Percentiles rank a stretch among this genome's conserved stretches.
Evolutionary conservation across 2,329 filamentous ascomycete genomes (phyloP).

Genomic region (Ceratocystis cubensis): DNA sequence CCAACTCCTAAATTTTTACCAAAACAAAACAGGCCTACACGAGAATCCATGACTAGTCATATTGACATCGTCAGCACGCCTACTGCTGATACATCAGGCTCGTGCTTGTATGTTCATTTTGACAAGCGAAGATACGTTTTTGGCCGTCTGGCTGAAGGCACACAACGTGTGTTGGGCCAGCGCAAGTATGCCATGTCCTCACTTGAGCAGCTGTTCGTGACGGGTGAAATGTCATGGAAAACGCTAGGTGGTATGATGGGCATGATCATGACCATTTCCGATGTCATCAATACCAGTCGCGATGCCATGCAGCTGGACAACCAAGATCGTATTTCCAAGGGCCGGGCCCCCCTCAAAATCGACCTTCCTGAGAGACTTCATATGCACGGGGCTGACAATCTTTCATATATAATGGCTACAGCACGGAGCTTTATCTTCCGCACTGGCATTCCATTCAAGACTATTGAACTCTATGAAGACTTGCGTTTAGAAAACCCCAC

Average conservation of each 20-base stretch:
- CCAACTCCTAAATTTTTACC: background rate
- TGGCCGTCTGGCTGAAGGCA: slow-evolving; percentile 70
- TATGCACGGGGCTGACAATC: slow-evolving; percentile 70
- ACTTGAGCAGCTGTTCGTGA: slow-evolving; percentile 68
- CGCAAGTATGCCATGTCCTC: slow-evolving; percentile 52
- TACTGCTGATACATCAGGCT: slow-evolving; percentile 77
- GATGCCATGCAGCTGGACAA: slow-evolving; percentile 33
- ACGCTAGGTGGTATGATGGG: slow-evolving; percentile 73
- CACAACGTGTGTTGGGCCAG: slow-evolving; percentile 63
- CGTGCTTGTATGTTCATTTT: slow-evolving; percentile 64
- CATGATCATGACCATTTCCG: slow-evolving; percentile 71
- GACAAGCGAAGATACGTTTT: slow-evolving; percentile 75
- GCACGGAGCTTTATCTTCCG: slow-evolving; percentile 76
- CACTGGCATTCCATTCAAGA: slow-evolving; percentile 61
- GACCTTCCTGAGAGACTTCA: slow-evolving; percentile 34
- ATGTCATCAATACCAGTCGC: slow-evolving; percentile 41
- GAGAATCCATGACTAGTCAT: slow-evolving; percentile 52
- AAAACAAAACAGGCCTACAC: background rate
- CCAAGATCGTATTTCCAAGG: slow-evolving; percentile 31
- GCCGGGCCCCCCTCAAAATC: slow-evolving; percentile 26
- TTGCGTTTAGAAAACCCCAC: slow-evolving; percentile 26
- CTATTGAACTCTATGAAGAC: slow-evolving; percentile 51
- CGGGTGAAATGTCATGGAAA: slow-evolving; percentile 62
- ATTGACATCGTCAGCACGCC: slow-evolving; percentile 69
- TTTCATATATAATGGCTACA: slow-evolving; percentile 70